Evolutionary conservation across 441 rosid species (phyloP), one percentile per base, ranked within the genome.

Genomic region (Populus trichocarpa): DNA sequence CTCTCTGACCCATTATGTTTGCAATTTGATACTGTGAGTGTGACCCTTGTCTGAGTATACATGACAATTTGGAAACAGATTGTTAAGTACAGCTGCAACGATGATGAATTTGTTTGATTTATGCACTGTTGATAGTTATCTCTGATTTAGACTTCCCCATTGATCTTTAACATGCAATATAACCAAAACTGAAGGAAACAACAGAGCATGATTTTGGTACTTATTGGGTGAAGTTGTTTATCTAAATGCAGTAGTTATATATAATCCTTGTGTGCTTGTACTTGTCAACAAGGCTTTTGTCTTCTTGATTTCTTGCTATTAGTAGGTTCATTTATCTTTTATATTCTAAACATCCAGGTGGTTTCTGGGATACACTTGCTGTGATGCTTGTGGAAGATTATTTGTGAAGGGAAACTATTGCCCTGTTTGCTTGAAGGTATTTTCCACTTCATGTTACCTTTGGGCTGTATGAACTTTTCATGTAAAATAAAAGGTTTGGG

Each of bases 321-420:
- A 59, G 13, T 1, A 59, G 26, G 65, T 59, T 72, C 63, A 71
- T 71, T 78, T 86, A 77, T 75, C 57, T 78, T 73, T 25, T 75
- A 65, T 30, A 30, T 30, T 30, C 4, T 30, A 65, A 81, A 74
- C 74, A 78, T 81, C 67, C 90, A 94, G 99, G 85, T 96, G 99
- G 99, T 96, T 94, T 88, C 86, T 96, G 87, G 96, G 98, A 67
- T 94, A 93, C 83, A 94, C 99, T 78, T 93, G 98, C 75, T 96
- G 99, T 82, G 98, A 96, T 92, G 96, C 99, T 76, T 96, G 98
- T 82, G 99, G 98, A 86, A 93, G 99, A 87, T 84, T 96, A 88
- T 94, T 94, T 84, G 97, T 92, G 78, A 96, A 96, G 87, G 99
- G 99, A 77, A 96, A 96, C 75, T 96, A 96, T 38, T 96, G 99